Evolutionary conservation across 805 yeast genomes (phyloP).

Genomic region (Ogataea methylovora): DNA sequence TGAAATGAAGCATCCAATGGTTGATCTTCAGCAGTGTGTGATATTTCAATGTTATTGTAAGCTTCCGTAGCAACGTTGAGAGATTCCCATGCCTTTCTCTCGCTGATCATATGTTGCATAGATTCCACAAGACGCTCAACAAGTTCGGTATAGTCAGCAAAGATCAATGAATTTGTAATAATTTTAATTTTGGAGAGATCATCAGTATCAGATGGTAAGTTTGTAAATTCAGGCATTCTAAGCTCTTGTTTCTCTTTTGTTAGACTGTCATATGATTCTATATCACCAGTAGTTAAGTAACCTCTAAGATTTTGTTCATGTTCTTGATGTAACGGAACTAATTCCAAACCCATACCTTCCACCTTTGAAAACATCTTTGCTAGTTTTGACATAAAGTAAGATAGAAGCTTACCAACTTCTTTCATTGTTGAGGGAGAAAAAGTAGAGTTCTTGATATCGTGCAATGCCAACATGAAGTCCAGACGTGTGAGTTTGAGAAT

Average conservation of each 20-base stretch:
- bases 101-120: constrained; percentile 24
- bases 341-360: constrained; percentile 51
- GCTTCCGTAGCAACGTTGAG: constrained; percentile 1
- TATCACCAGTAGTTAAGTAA: constrained; percentile 58
- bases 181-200: constrained; percentile 32
- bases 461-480: constrained; percentile 60
- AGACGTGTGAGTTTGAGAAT: constrained; percentile 50
- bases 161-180: constrained; percentile 40
- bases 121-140: constrained; percentile 38
- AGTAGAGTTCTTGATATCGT: constrained; percentile 44
- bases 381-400: constrained; percentile 56
- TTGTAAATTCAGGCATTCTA: too few relatives aligned
- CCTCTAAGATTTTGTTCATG: constrained; percentile 37
- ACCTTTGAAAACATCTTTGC: constrained; percentile 38
- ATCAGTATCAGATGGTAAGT: too few relatives aligned
- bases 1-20: too few relatives aligned
- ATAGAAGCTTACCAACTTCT: constrained; percentile 59
- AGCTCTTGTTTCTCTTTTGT: too few relatives aligned
- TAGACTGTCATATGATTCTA: constrained; percentile 16
- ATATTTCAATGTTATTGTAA: neutral
- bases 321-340: constrained; percentile 50
- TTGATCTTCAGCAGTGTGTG: too few relatives aligned
- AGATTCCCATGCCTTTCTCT: constrained; percentile 3
- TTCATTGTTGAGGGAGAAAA: constrained; percentile 35
- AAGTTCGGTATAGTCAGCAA: constrained; percentile 33